A percentile compares a stretch with the other conserved stretches of the same genome.
phyloP scores from a whole-genome alignment of 78 protist species.

The Dictyostelium purpureum region DNA sequence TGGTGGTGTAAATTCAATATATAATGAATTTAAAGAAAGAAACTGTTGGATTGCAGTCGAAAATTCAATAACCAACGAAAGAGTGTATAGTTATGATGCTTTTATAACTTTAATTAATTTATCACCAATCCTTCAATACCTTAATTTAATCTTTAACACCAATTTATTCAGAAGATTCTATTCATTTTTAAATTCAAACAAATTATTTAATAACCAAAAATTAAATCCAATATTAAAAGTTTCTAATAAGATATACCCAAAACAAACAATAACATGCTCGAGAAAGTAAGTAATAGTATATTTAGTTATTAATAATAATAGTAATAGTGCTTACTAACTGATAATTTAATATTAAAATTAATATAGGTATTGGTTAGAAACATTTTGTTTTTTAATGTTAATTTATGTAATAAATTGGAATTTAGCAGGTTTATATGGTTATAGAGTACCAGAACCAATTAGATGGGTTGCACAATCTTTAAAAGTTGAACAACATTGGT shows the following conservation, averaged over 20 bases:
- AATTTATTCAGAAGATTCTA: constrained; percentile 2
- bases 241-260: constrained; percentile 19
- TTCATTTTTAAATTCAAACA: neutral
- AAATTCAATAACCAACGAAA: neutral
- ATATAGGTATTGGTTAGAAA: neutral
- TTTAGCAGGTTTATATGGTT: constrained; percentile 1
- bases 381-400: neutral
- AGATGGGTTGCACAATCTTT: constrained; percentile 41
- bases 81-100: constrained; percentile 46
- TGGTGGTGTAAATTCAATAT: neutral
- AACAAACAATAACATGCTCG: neutral
- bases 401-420: constrained; percentile 59
- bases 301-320: neutral
- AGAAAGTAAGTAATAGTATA: constrained; percentile 26
- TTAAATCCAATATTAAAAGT: neutral
- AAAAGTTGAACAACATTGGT: constrained; percentile 67
- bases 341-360: constrained; percentile 6
- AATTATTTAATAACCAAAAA: neutral
- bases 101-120: constrained; percentile 20
- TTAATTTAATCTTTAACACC: neutral
- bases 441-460: constrained; percentile 5
- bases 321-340: neutral
- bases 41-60: constrained; percentile 14
- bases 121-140: constrained; percentile 9
- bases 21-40: constrained; percentile 11